Percentiles rank a stretch among this genome's conserved stretches.
These are phyloP conservation scores for Wallacemonas rigidus DNA, from an alignment of 208 protist species.

Conservation along the genomic window DNA sequence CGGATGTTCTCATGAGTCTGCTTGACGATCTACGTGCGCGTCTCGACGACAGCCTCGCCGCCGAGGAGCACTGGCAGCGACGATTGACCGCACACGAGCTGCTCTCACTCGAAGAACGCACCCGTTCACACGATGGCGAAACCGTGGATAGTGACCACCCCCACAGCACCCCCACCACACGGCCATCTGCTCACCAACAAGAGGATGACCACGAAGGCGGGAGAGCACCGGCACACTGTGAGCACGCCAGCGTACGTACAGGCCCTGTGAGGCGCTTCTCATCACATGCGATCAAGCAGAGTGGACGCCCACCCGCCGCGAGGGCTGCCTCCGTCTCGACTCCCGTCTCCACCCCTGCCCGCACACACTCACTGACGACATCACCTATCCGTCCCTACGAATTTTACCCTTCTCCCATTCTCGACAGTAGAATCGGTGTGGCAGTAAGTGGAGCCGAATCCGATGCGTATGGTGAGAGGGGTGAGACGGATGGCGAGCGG, in stretches of 20 bases:
- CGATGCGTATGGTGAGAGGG: background rate
- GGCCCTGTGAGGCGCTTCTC: background rate
- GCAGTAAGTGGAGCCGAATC: slow-evolving; percentile 2
- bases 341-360: background rate
- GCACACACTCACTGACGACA: background rate
- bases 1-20: slow-evolving; percentile 20
- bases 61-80: slow-evolving; percentile 33
- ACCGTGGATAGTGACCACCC: background rate
- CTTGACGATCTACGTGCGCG: slow-evolving; percentile 32
- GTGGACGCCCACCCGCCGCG: background rate
- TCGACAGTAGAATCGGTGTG: background rate
- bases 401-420: slow-evolving; percentile 1
- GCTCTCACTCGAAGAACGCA: slow-evolving; percentile 25
- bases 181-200: too few species aligned
- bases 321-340: background rate
- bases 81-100: slow-evolving; percentile 34
- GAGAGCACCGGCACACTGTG: too few species aligned
- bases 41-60: slow-evolving; percentile 36
- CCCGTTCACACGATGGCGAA: background rate
- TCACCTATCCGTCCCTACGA: background rate
- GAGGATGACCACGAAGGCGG: too few species aligned
- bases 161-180: too few species aligned
- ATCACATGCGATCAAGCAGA: slow-evolving; percentile 12
- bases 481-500: background rate
- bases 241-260: too few species aligned